Evolutionary conservation across 1,284 basidiomycete species (phyloP).

Genomic region (Anthracocystis walkeri): DNA sequence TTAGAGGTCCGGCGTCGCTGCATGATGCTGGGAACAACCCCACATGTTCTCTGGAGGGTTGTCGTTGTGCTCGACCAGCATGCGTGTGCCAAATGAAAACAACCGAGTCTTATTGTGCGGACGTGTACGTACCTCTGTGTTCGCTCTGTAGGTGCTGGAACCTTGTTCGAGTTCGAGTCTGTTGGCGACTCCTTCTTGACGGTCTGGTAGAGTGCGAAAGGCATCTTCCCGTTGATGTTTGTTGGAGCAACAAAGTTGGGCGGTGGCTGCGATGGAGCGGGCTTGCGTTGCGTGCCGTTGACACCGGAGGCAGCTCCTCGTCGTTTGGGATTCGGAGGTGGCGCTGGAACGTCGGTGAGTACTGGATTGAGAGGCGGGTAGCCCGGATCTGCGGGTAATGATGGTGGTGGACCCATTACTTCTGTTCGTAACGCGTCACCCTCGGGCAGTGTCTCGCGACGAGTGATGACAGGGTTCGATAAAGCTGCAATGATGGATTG

Average conservation of each 20-base stretch:
- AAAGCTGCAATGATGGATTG: slow-evolving; percentile 20
- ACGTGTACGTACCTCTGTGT: slow-evolving; percentile 27
- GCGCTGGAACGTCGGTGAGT: slow-evolving; percentile 12
- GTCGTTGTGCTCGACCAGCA: background rate
- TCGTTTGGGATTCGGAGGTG: slow-evolving; percentile 21
- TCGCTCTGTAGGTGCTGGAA: background rate
- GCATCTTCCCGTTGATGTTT: slow-evolving; percentile 51
- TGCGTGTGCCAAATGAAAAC: background rate
- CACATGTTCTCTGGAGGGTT: background rate
- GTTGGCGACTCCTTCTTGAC: slow-evolving; percentile 16
- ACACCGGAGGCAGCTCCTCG: slow-evolving; percentile 9
- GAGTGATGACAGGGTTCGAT: background rate
- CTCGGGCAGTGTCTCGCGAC: background rate
- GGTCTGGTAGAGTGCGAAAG: slow-evolving; percentile 42
- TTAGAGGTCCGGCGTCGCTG: background rate
- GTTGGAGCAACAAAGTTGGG: slow-evolving; percentile 33
- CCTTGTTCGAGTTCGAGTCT: background rate
- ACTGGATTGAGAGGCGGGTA: slow-evolving; percentile 52
- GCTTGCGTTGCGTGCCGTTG: slow-evolving; percentile 19
- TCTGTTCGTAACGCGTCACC: slow-evolving; percentile 42
- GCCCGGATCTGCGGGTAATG: slow-evolving; percentile 29
- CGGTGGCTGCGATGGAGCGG: slow-evolving; percentile 16
- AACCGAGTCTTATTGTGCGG: background rate
- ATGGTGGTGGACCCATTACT: slow-evolving; percentile 53
- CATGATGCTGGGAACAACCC: slow-evolving; percentile 1